Base-by-base conservation (phyloP, 768 basidiomycete species). In the Leccinum sublutescens region DNA sequence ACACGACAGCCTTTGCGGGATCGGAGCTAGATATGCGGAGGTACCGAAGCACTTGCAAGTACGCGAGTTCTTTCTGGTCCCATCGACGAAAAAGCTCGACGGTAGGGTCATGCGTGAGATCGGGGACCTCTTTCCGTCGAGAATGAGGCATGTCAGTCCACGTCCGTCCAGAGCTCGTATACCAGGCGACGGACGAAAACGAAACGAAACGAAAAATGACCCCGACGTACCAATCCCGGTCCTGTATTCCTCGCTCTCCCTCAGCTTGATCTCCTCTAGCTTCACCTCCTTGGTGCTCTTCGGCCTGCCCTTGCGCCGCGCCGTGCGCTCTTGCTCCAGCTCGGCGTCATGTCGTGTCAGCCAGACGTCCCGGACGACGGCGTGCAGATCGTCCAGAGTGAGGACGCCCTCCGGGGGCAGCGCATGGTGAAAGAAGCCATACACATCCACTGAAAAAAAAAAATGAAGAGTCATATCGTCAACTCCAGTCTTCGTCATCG, bases 1-100 rank as follows among this genome's bases (percentile, higher is more conserved):
- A 84, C 11, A 90, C 75, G 34, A 85, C 70, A 17, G 75, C 67
- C 7, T 74, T 57, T 1, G 77, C 71, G 1, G 84, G 82, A 50
- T 83, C 74, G 17, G 73, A 70, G 68, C 87, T 86, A 52, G 79
- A 86, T 73, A 94, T 86, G 57, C 89, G 85, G 61, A 93, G 83
- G 72, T 88, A 90, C 47, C 89, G 86, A 54, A 94, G 77, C 15
- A 86, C 78, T 54, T 88, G 80, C 43, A 88, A 79, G 70, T 82
- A 94, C 5, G 87, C 82, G 4, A 84, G 74, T 64, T 91, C 89
- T 59, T 82, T 84, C 63, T 89, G 86, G 65, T 93, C 89, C 92
- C 92, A 94, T 58, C 76, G 74, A 43, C 88, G 82, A 70, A 92
- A 91, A 4, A 93, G 76, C 29, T 81, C 80, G 40, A 90, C 86